Percentiles rank a stretch among this genome's conserved stretches.
Conservation (phyloP, 1,284 basidiomycete genomes). For the Cryptococcus floricola region DNA sequence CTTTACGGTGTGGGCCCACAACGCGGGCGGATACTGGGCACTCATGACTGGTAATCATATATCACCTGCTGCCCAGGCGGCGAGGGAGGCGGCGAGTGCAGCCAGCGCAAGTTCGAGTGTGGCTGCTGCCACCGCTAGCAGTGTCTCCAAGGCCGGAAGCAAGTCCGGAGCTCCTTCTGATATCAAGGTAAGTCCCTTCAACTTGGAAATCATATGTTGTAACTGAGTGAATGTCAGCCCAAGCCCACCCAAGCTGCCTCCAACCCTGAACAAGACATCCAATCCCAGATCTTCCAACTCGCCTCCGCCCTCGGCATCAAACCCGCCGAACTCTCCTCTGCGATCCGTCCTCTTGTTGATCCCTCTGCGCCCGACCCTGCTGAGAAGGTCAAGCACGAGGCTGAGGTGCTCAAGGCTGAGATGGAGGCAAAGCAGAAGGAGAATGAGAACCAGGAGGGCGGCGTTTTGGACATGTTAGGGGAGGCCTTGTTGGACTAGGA, state of each 20-base stretch:
- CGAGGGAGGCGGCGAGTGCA: constrained; percentile 8
- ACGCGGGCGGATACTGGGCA: constrained; percentile 49
- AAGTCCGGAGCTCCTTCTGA: constrained; percentile 3
- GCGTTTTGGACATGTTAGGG: constrained; percentile 39
- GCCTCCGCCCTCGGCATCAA: constrained; percentile 45
- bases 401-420: constrained; percentile 31
- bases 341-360: constrained; percentile 46
- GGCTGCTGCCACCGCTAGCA: background rate
- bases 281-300: constrained; percentile 42
- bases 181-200: constrained; percentile 9
- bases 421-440: constrained; percentile 22
- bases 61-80: constrained; percentile 13
- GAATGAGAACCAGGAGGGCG: constrained; percentile 17
- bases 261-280: constrained; percentile 27
- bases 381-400: constrained; percentile 29
- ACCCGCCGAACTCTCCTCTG: constrained; percentile 42
- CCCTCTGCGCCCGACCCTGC: constrained; percentile 44
- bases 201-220: background rate
- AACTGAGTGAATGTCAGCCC: constrained; percentile 1
- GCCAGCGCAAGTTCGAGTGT: background rate
- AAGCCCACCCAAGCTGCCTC: constrained; percentile 10
- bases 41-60: constrained; percentile 39
- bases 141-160: background rate
- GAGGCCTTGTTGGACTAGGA: constrained; percentile 46
- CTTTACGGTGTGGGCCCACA: constrained; percentile 43